Conservation (phyloP, 2,329 filamentous ascomycete genomes). For the Moelleriella libera region DNA sequence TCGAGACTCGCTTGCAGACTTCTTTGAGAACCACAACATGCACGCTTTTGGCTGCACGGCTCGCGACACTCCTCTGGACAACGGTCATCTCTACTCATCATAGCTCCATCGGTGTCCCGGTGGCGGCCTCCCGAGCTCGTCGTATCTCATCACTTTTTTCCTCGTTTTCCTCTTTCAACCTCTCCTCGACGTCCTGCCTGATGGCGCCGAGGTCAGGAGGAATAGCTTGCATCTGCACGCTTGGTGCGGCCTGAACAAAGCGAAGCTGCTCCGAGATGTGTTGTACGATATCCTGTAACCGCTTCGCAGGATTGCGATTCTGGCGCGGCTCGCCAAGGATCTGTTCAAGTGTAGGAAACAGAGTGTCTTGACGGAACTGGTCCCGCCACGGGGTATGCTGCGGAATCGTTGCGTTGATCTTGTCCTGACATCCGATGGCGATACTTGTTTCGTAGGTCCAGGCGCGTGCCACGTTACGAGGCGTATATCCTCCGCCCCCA, state of each 20-base stretch:
- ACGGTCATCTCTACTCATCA: conserved; percentile 7
- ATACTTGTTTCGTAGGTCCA: conserved; percentile 97
- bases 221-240: conserved; percentile 70
- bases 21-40: not conserved
- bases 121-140: conserved; percentile 38
- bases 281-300: conserved; percentile 60
- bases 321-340: conserved; percentile 52
- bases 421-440: conserved; percentile 59
- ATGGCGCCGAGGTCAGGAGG: conserved; percentile 61
- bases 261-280: conserved; percentile 74
- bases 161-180: conserved; percentile 49
- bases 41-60: not conserved
- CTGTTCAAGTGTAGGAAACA: conserved; percentile 76
- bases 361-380: conserved; percentile 75
- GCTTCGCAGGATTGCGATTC: conserved; percentile 69
- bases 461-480: conserved; percentile 86
- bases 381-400: conserved; percentile 71
- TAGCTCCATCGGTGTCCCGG: conserved; percentile 43
- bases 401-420: conserved; percentile 61
- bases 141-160: conserved; percentile 41
- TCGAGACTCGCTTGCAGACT: not conserved
- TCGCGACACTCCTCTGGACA: not conserved
- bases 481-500: conserved; percentile 91
- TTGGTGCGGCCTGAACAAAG: conserved; percentile 74
- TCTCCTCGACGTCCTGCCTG: conserved; percentile 54